Percentiles rank a stretch among this genome's conserved stretches.
Evolutionary conservation across 768 basidiomycete species (phyloP).

Genomic region (Mycena maculata): DNA sequence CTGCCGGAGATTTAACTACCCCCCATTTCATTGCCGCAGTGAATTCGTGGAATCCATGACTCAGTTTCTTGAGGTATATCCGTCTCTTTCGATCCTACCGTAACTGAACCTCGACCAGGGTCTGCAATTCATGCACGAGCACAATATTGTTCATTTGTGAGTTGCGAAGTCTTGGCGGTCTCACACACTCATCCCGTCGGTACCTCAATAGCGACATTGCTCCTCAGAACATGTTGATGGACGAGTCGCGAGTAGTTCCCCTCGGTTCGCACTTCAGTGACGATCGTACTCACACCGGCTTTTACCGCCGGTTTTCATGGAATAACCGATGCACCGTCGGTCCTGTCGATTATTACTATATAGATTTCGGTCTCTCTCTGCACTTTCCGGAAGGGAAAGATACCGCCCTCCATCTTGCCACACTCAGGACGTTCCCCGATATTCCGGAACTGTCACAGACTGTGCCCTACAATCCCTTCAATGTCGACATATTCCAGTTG

Average conservation of each 20-base stretch:
- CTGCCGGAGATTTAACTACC: not conserved
- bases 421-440: not conserved
- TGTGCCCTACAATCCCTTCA: constrained; percentile 9
- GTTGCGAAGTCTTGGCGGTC: not conserved
- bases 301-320: not conserved
- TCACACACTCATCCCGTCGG: not conserved
- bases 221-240: not conserved
- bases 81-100: not conserved
- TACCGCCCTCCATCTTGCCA: not conserved
- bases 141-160: not conserved
- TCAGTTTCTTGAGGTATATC: constrained; percentile 24
- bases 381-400: not conserved
- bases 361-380: constrained; percentile 13
- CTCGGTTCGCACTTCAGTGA: not conserved
- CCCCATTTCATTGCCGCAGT: not conserved
- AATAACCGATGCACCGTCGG: not conserved
- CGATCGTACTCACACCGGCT: not conserved
- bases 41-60: not conserved
- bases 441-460: constrained; percentile 7
- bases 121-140: not conserved
- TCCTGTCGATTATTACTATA: constrained; percentile 11
- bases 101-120: not conserved
- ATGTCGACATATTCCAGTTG: constrained; percentile 4
- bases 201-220: not conserved
- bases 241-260: constrained; percentile 7